Evolutionary conservation across 345 rosid species (phyloP).

Genomic region (Hirschfeldia incana): DNA sequence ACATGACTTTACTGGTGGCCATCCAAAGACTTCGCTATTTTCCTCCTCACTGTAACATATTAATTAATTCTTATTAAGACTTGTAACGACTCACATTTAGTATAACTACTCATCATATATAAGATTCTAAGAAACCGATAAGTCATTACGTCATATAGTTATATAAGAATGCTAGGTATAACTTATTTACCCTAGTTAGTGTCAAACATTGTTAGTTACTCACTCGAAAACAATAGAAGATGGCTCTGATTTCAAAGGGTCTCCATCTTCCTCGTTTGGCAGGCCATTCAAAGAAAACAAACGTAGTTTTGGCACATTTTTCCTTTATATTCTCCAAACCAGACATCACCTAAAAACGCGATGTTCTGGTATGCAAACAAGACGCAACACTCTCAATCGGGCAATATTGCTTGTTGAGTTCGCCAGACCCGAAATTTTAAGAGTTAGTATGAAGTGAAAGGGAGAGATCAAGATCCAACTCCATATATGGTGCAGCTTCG

Average conservation of each 20-base stretch:
- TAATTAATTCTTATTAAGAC: not conserved
- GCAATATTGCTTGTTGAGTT: constrained; percentile 27
- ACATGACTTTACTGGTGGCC: constrained; percentile 82
- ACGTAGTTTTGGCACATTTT: not conserved
- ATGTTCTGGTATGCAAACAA: not conserved
- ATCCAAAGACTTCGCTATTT: constrained; percentile 49
- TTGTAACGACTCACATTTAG: not conserved
- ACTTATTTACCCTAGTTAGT: not conserved
- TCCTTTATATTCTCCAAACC: not conserved
- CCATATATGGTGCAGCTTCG: constrained; percentile 24
- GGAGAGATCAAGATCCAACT: constrained; percentile 38
- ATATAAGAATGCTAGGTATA: not conserved
- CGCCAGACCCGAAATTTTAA: constrained; percentile 26
- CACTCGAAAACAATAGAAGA: constrained; percentile 44
- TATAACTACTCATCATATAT: not conserved
- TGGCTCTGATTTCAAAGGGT: constrained; percentile 26
- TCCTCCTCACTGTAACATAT: constrained; percentile 38
- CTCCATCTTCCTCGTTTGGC: constrained; percentile 58
- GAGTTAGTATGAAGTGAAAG: constrained; percentile 27
- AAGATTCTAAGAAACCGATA: not conserved
- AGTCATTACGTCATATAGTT: no score
- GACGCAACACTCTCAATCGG: no score
- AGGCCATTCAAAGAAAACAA: constrained; percentile 41
- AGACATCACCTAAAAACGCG: not conserved
- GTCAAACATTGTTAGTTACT: constrained; percentile 21